Conservation (phyloP, 345 rosid species). For the Brassica carinata region DNA sequence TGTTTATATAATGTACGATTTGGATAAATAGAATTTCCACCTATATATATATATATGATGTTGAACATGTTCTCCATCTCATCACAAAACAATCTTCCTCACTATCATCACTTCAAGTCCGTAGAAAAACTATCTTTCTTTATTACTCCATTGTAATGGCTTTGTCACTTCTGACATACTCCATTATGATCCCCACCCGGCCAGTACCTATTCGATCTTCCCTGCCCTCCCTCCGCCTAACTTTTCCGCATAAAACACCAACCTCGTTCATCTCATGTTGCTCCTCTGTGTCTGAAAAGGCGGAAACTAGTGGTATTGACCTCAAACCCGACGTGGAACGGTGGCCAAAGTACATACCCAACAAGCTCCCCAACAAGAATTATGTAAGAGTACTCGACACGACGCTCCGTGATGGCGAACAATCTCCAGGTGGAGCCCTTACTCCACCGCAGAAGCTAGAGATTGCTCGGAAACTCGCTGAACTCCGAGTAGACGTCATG, state of each 20-base stretch:
- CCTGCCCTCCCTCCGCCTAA: conserved; percentile 6
- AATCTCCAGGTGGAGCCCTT: no score
- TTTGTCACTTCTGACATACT: conserved; percentile 23
- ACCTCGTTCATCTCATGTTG: conserved; percentile 22
- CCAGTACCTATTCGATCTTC: conserved; percentile 12
- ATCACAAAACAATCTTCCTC: conserved; percentile 8
- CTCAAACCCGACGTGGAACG: conserved; percentile 12
- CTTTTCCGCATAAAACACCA: conserved; percentile 7
- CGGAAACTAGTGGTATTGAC: conserved; percentile 18
- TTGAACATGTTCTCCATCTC: conserved; percentile 9
- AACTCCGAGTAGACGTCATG: no score
- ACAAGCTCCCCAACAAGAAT: conserved; percentile 57
- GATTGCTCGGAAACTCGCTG: no score
- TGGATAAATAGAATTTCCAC: not conserved
- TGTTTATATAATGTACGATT: not conserved
- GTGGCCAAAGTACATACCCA: conserved; percentile 67
- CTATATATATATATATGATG: not conserved
- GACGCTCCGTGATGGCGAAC: no score
- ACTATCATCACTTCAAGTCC: conserved; percentile 1
- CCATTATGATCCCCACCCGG: conserved; percentile 18
- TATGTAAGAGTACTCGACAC: conserved; percentile 66
- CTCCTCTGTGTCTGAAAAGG: conserved; percentile 29
- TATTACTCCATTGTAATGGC: conserved; percentile 1
- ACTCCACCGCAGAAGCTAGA: no score
- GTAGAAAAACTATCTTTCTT: not conserved